Conservation (phyloP, 139 green algal species). For the Micromonas commoda region DNA sequence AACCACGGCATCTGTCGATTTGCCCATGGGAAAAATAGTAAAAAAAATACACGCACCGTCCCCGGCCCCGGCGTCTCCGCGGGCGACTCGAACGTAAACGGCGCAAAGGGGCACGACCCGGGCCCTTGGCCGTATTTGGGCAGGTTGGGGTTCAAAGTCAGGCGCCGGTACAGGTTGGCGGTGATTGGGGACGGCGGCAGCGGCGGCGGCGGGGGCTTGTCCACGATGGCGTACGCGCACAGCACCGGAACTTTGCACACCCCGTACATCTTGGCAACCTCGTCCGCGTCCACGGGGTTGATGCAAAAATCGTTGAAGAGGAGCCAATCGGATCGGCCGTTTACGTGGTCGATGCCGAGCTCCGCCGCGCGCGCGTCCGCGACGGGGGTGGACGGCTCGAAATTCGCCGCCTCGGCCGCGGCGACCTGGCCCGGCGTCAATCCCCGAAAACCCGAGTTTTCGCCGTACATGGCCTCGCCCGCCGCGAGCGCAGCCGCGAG, state of each 20-base stretch:
- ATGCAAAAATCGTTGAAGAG: slow-evolving; percentile 26
- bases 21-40: no score
- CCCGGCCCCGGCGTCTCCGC: slow-evolving; percentile 37
- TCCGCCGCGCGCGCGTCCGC: neutral
- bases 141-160: no score
- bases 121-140: no score
- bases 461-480: neutral
- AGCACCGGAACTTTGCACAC: slow-evolving; percentile 9
- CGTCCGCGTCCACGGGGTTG: neutral
- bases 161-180: neutral
- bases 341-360: neutral
- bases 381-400: neutral
- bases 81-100: neutral
- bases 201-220: neutral
- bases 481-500: neutral
- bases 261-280: slow-evolving; percentile 16
- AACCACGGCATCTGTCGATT: no score
- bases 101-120: slow-evolving; percentile 1
- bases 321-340: slow-evolving; percentile 11
- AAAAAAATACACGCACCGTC: no score
- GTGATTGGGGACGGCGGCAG: slow-evolving; percentile 11
- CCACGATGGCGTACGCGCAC: slow-evolving; percentile 5
- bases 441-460: neutral
- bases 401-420: neutral
- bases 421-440: neutral